phyloP scores from a whole-genome alignment of 306 rosid species.

The Ammopiptanthus mongolicus region DNA sequence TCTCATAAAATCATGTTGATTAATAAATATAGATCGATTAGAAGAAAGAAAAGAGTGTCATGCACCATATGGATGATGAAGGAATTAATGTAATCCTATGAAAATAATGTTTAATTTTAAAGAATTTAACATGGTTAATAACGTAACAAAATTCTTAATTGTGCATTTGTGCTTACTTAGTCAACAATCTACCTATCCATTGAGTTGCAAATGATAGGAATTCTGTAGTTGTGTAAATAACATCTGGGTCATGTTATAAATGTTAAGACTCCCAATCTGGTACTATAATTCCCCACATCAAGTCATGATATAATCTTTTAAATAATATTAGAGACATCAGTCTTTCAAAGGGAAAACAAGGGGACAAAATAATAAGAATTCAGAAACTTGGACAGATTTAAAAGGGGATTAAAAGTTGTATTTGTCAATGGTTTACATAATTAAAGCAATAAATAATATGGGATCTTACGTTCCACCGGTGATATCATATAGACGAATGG shows the following conservation, averaged over 20 bases:
- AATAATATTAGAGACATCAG: slow-evolving; percentile 6
- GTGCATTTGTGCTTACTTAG: not conserved
- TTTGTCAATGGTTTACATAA: not conserved
- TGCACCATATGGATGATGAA: not conserved
- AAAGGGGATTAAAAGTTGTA: not conserved
- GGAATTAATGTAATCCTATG: not conserved
- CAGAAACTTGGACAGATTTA: not conserved
- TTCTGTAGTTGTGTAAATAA: not conserved
- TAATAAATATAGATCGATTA: not conserved
- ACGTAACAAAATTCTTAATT: not conserved
- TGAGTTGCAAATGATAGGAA: not conserved
- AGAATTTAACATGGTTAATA: not conserved
- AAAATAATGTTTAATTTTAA: not conserved
- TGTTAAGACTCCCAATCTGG: not conserved
- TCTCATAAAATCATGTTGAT: not conserved
- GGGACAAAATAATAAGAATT: not conserved
- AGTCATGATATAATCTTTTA: not conserved
- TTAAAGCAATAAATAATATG: not conserved
- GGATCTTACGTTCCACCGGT: slow-evolving; percentile 65
- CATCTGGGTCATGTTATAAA: not conserved
- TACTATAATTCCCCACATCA: not conserved
- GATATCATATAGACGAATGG: slow-evolving; percentile 85
- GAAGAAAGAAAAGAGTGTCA: not conserved
- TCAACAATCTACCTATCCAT: not conserved
- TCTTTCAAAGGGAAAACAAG: not conserved